Evolutionary conservation across 768 basidiomycete genomes (phyloP).

Genomic region (Floccularia luteovirens): DNA sequence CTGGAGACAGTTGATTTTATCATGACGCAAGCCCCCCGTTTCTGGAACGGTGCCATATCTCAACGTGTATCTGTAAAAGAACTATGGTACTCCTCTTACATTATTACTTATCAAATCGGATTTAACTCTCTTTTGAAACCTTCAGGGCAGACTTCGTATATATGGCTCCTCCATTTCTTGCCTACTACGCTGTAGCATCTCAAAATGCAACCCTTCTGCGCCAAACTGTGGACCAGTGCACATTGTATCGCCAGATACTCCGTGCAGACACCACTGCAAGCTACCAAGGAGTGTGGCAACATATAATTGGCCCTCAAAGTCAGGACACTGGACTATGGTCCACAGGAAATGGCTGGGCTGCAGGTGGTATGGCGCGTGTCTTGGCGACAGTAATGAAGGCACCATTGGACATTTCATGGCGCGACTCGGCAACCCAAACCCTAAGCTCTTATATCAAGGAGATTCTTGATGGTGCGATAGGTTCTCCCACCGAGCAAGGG

Average conservation of each 20-base stretch:
- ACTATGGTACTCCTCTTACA: constrained; percentile 26
- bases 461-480: constrained; percentile 35
- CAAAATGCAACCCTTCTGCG: constrained; percentile 26
- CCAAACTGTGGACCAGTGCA: constrained; percentile 28
- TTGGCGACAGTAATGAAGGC: constrained; percentile 36
- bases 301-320: constrained; percentile 32
- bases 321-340: constrained; percentile 36
- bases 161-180: constrained; percentile 45
- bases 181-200: constrained; percentile 34
- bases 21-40: constrained; percentile 26
- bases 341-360: constrained; percentile 67
- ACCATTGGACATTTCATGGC: constrained; percentile 18
- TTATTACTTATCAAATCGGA: neutral
- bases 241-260: constrained; percentile 28
- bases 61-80: constrained; percentile 29
- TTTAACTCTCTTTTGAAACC: neutral
- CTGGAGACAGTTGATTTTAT: constrained; percentile 22
- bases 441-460: constrained; percentile 32
- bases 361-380: constrained; percentile 60
- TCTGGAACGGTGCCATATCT: constrained; percentile 36
- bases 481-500: constrained; percentile 19
- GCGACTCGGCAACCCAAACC: constrained; percentile 11
- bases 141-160: constrained; percentile 43
- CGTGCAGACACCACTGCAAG: constrained; percentile 16
- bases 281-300: constrained; percentile 27